phyloP scores from a whole-genome alignment of 257 asterid species.

The Plantago ovata region DNA sequence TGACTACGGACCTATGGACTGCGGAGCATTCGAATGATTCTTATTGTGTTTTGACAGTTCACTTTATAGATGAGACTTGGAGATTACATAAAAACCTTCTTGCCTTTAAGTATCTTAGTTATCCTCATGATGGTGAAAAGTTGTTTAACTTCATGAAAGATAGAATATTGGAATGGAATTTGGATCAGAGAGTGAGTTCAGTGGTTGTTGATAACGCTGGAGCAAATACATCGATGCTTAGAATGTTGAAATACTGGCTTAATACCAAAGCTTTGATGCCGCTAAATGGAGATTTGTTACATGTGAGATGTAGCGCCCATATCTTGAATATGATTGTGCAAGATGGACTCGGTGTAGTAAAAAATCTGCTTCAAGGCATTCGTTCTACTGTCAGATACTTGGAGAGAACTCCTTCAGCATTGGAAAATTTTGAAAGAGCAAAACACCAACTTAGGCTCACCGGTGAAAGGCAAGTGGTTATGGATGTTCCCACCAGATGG shows the following conservation, averaged over 20 bases:
- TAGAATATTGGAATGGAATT: background rate
- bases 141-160: background rate
- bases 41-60: background rate
- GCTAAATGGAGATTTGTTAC: too few species aligned
- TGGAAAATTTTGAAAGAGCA: background rate
- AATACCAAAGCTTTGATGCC: too few species aligned
- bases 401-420: background rate
- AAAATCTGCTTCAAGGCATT: too few species aligned
- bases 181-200: background rate
- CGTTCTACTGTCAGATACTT: too few species aligned
- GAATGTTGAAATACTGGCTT: too few species aligned
- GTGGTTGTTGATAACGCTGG: background rate
- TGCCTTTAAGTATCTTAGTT: background rate
- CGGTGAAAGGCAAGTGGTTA: background rate
- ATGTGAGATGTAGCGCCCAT: too few species aligned
- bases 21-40: background rate
- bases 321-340: too few species aligned
- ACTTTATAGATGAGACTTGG: constrained; percentile 6
- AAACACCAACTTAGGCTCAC: background rate
- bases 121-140: background rate
- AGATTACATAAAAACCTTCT: background rate
- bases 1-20: background rate
- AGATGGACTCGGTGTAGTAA: too few species aligned
- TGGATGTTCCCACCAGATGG: background rate
- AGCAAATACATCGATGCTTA: too few species aligned